Evolutionary conservation across 768 basidiomycete species (phyloP), one percentile per base, ranked within the genome.

Genomic region (Tricholomella constricta): DNA sequence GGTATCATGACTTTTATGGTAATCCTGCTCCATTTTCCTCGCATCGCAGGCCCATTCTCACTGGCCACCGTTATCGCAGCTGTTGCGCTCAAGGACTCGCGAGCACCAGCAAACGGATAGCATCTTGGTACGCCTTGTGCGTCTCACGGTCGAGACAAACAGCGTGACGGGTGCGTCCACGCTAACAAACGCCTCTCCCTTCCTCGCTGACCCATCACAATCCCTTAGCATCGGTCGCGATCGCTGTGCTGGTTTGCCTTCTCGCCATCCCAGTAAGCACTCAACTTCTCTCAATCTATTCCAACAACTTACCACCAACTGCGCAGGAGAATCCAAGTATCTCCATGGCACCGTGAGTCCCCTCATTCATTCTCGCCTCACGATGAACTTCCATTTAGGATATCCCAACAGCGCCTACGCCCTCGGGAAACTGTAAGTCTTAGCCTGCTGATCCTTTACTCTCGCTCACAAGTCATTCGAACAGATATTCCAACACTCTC

Each of bases 131-230:
- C 52, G 48, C 4, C 50, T 57, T 12, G 56, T 57, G 10, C 52
- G 56, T 20, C 15, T 57, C 47, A 57, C 56, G 27, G 56, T 57
- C 15, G 56, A 57, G 45, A 57, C 56, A 12, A 57, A 57, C 27
- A 26, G 47, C 9, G 34, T 38, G 17, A 57, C 56, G 2, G 56
- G 56, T 57, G 45, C n/a, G n/a, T 14, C 20, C 17, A 3, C 14
- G 9, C n/a, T n/a, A n/a, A n/a, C n/a, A n/a, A 14, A n/a, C n/a
- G n/a, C n/a, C n/a, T n/a, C n/a, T n/a, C n/a, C n/a, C 45, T 19
- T 9, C n/a, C 22, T 3, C 4, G 9, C 14, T 19, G 36, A 11
- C 36, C 40, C 12, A 17, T 3, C 2, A 10, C 11, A 6, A 14
- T 26, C 20, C 22, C 14, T 2, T 29, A 57, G 56, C 56, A 3